A percentile compares a stretch with the other conserved stretches of the same genome.
These are phyloP conservation scores for Spencermartinsiella ligniputridi DNA, from an alignment of 1,139 yeast species.

Conservation along the genomic window DNA sequence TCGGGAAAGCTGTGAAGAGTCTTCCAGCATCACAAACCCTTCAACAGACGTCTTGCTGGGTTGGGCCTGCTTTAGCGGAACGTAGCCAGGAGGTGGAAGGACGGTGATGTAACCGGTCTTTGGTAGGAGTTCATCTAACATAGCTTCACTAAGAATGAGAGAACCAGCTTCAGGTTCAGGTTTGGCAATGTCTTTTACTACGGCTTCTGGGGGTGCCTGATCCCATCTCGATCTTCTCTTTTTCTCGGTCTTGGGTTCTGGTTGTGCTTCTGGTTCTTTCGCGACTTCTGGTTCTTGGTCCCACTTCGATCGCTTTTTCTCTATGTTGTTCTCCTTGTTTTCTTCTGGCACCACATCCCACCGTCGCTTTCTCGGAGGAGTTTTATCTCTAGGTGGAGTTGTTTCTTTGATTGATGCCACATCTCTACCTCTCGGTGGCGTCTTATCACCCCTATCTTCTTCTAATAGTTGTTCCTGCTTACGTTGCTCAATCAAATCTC, in stretches of 20 bases:
- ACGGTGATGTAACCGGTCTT: conserved; percentile 46
- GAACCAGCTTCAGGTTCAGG: conserved; percentile 10
- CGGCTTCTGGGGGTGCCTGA: conserved; percentile 11
- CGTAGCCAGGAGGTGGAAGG: conserved; percentile 46
- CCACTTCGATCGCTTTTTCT: conserved; percentile 21
- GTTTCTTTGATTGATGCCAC: conserved; percentile 18
- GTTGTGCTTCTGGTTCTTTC: conserved; percentile 2
- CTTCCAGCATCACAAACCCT: conserved; percentile 34
- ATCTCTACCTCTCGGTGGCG: conserved; percentile 16
- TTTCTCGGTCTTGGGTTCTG: conserved; percentile 4
- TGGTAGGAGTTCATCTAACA: conserved; percentile 52
- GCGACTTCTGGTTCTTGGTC: conserved; percentile 15
- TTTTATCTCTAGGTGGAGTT: conserved; percentile 27
- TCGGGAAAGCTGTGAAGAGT: conserved; percentile 14
- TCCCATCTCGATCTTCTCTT: conserved; percentile 18
- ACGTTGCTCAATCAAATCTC: conserved; percentile 25
- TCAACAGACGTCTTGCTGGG: conserved; percentile 27
- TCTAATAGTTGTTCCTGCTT: conserved; percentile 11
- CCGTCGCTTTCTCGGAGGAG: conserved; percentile 24
- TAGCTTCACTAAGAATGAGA: conserved; percentile 41
- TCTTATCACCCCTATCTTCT: conserved; percentile 16
- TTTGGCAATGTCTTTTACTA: conserved; percentile 15
- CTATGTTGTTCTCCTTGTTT: conserved; percentile 3
- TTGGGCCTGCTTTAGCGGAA: conserved; percentile 27
- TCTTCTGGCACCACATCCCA: conserved; percentile 34